Base-by-base conservation (phyloP, 495 filamentous ascomycete species). In the Hypoxylon fuscum region DNA sequence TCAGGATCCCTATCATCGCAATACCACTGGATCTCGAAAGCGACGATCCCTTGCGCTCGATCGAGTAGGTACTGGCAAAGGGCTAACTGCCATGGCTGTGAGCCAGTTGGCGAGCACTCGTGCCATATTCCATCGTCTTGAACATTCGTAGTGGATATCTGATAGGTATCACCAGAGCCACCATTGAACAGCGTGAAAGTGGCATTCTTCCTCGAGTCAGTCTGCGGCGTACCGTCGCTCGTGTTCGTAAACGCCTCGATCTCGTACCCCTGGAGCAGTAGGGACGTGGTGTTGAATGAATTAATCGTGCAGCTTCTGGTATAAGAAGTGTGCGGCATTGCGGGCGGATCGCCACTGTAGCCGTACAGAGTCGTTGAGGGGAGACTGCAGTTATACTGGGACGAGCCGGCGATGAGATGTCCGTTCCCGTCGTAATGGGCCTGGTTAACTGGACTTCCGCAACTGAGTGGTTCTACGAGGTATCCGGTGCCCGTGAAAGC, bases 1-100 rank as follows among this genome's bases (percentile, higher is more conserved):
- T 48, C 46, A 0, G 65, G 68, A 20, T 71, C 68, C 22, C 62
- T 44, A 44, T 69, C 70, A 31, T 72, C 65, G 37, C 68, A 73
- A 22, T 58, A 62, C 68, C 70, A 73, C 21, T 62, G 32, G 8
- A 73, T 11, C 34, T 57, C 41, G 35, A 73, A 69, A 2, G 50
- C 55, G 42, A 44, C 10, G 14, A 69, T 15, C 1, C 43, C 32
- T 14, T 41, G 42, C 15, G 18, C 55, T 11, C 48, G 45, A 7
- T 62, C 55, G 4, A 72, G 32, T 14, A 41, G 17, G 17, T 66
- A 66, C 29, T 55, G 60, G 40, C 68, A 72, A 0, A 34, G 10
- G 1, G 48, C 47, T 31, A 66, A 31, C 22, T 69, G 66, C 62
- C 62, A 69, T 10, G 58, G 62, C 12, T 62, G 27, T 7, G 17